phyloP scores from a whole-genome alignment of 441 rosid species.

The Mallotus repandus region DNA sequence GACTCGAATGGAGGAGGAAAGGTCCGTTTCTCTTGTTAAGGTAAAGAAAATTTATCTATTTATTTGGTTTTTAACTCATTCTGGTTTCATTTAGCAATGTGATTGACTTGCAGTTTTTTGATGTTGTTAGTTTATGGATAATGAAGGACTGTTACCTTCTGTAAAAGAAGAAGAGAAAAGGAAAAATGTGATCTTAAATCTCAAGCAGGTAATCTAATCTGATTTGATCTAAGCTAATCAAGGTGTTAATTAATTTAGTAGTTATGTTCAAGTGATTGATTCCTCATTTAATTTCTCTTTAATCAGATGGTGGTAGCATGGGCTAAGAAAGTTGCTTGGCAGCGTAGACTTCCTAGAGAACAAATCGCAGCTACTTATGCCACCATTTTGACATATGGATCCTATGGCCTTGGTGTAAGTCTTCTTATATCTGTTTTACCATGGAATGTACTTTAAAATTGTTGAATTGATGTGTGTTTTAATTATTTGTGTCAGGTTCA shows the following conservation, averaged over 20 bases:
- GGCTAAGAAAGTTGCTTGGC: slow-evolving; percentile 56
- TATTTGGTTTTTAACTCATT: neutral
- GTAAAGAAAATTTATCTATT: neutral
- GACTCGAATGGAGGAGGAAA: slow-evolving; percentile 12
- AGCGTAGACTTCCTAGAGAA: slow-evolving; percentile 40
- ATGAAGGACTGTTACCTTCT: slow-evolving; percentile 14
- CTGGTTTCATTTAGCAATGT: neutral
- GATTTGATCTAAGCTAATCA: no score
- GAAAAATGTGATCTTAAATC: slow-evolving; percentile 9
- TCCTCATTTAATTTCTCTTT: neutral
- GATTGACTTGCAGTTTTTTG: neutral
- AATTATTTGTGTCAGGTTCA: slow-evolving; percentile 39
- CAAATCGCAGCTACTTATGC: slow-evolving; percentile 41
- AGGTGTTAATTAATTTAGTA: neutral
- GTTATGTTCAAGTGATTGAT: neutral
- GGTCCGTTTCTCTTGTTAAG: slow-evolving; percentile 10
- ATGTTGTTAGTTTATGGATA: slow-evolving; percentile 7
- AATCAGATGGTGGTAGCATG: slow-evolving; percentile 48
- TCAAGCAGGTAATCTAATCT: slow-evolving; percentile 4
- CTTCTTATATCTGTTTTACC: neutral
- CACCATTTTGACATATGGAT: slow-evolving; percentile 51
- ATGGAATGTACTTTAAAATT: neutral
- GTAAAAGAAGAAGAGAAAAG: slow-evolving; percentile 17
- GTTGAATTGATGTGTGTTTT: neutral
- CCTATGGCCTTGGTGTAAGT: slow-evolving; percentile 60